Evolutionary conservation across 495 filamentous ascomycete genomes (phyloP), one percentile per base, ranked within the genome.

Genomic region (Friedmanniomyces simplex): DNA sequence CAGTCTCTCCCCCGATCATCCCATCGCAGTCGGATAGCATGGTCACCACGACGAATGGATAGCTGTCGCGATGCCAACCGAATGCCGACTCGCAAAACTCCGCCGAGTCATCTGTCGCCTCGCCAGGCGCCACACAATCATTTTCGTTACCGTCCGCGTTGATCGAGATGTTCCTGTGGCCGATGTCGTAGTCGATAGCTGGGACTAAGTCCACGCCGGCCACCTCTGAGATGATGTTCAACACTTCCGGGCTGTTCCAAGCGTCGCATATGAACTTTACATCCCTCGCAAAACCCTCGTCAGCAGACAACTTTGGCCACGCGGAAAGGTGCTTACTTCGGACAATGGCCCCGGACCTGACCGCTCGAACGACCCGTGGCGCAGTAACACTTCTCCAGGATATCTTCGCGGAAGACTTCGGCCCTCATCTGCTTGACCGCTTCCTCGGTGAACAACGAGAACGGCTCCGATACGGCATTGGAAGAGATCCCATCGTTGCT

Each of bases 1-100:
- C 62, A 21, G 63, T 66, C 57, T 66, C 63, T 11, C 63, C 63
- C 14, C 63, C 63, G 1, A 52, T 32, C 62, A 63, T 66, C n/a
- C 50, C 46, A 11, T 26, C 24, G 14, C 57, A 43, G 45, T 66
- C 62, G 25, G 50, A 56, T 36, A 66, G 59, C 63, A 66, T 63
- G 11, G 58, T 46, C 12, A 66, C 63, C 20, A 58, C 60, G 13
- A 64, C 62, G 22, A 53, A 64, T 0, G 63, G 63, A 46, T 60
- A 64, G 41, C 43, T 49, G 46, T 66, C 63, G 18, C 26, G 14
- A 50, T 66, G 63, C 63, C 63, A 66, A 1, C 52, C 52, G 22
- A 55, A 55, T 1, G 52, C 32, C 20, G 52, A 43, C 39, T 43
- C 41, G 37, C 41, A 43, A 13, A 46, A 46, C 52, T 42, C 52